Evolutionary conservation across 2,329 filamentous ascomycete species (phyloP), one percentile per base, ranked within the genome.

Genomic region (Claviceps sorghi): DNA sequence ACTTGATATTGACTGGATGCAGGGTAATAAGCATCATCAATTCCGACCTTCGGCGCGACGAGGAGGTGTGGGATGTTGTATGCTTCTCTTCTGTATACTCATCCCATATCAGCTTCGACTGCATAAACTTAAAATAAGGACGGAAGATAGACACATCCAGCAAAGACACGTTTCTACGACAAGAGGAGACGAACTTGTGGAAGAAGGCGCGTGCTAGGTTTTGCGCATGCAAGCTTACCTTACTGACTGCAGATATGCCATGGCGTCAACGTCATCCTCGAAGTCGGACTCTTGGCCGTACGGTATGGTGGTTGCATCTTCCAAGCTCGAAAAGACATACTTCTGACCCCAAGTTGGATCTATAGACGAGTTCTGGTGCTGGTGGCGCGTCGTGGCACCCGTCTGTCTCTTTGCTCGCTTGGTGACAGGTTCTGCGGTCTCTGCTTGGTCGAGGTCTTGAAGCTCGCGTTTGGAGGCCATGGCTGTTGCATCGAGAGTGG

Each of bases 281-380:
- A 84, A 85, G 52, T 83, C 80, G 1, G 82, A 68, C 54, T 83
- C 80, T 41, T 79, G 76, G 48, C 77, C 77, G 10, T 63, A 67
- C 3, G 70, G 64, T 42, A 69, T 66, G 2, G 70, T 71, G 3
- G 69, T 66, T n/a, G 65, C 57, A 54, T 75, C 71, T 46, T 79
- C 76, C 15, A 79, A 67, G n/a, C 76, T 76, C 7, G 83, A 82
- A 59, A 89, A 85, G 44, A 84, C 84, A 60, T 80, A 80, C 65
- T 81, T 79, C 67, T 88, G 84, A 42, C 85, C 85, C 65, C 81
- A 87, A 2, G 79, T 77, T 10, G 79, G 76, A 63, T 88, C 77
- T 54, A 82, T 73, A 48, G 69, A 67, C 4, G 70, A 68, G 57
- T 71, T 68, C 54, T 72, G 66, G 51, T 71, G 67, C 50, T 70